Evolutionary conservation across 2,329 filamentous ascomycete genomes (phyloP).

Genomic region (Dactylellina sp.): DNA sequence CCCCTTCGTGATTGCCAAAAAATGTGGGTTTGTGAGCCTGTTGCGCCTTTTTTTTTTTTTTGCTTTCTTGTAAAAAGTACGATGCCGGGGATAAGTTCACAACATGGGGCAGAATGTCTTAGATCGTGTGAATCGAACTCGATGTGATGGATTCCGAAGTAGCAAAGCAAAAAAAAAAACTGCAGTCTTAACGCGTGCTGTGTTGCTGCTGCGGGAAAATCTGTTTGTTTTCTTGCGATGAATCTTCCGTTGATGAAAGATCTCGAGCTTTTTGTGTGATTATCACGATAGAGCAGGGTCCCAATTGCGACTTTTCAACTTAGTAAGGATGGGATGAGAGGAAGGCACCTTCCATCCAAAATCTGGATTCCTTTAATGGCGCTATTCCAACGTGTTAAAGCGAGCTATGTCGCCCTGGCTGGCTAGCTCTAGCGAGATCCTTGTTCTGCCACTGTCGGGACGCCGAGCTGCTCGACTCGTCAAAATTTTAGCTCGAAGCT

Average conservation of each 20-base stretch:
- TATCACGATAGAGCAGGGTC: conserved; percentile 54
- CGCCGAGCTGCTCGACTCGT: conserved; percentile 16
- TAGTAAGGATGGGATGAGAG: neutral
- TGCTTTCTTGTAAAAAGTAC: neutral
- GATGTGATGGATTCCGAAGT: conserved; percentile 34
- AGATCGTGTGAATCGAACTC: conserved; percentile 34
- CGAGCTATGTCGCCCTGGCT: neutral
- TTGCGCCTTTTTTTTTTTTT: conserved; percentile 29
- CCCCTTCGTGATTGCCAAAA: conserved; percentile 10
- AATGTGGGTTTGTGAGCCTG: neutral
- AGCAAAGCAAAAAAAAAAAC: neutral
- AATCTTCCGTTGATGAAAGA: conserved; percentile 46
- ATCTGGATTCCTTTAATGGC: conserved; percentile 24
- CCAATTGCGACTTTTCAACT: conserved; percentile 46
- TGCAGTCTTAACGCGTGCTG: too few relatives aligned
- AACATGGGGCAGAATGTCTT: conserved; percentile 24
- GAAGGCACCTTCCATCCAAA: conserved; percentile 13
- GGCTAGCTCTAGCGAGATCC: neutral
- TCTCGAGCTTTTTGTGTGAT: conserved; percentile 44
- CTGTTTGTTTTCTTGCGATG: too few relatives aligned
- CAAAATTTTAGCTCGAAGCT: too few relatives aligned
- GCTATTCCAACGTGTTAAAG: conserved; percentile 23
- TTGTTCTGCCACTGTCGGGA: conserved; percentile 6
- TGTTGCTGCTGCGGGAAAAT: too few relatives aligned
- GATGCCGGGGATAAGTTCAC: conserved; percentile 36